Conservation (phyloP, 176 grass and related monocot genomes). For the Guadua angustifolia region DNA sequence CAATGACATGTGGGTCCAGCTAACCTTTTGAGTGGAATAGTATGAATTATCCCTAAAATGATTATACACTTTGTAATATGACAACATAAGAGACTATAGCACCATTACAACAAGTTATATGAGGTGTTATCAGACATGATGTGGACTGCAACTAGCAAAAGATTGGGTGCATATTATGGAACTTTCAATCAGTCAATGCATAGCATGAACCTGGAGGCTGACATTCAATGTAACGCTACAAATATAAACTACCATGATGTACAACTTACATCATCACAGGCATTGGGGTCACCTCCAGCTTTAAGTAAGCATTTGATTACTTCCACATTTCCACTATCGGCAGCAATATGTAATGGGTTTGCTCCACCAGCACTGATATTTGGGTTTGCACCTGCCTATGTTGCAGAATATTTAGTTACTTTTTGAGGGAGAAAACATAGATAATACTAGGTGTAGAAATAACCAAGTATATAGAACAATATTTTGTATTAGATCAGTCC, state of each 20-base stretch:
- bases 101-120: slow-evolving; percentile 1
- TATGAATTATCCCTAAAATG: no score
- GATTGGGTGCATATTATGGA: neutral
- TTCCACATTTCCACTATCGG: slow-evolving; percentile 71
- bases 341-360: slow-evolving; percentile 87
- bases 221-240: neutral
- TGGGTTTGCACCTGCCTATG: slow-evolving; percentile 82
- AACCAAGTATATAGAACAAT: slow-evolving; percentile 8
- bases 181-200: neutral
- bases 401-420: slow-evolving; percentile 32
- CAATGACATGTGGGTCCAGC: no score
- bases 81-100: neutral
- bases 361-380: slow-evolving; percentile 88
- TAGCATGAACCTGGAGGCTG: neutral
- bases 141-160: neutral
- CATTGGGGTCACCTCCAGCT: slow-evolving; percentile 80
- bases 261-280: slow-evolving; percentile 74
- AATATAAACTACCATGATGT: neutral
- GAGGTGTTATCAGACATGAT: neutral
- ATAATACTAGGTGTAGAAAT: neutral
- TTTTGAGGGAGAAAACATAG: neutral
- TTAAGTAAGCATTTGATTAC: slow-evolving; percentile 75
- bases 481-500: neutral
- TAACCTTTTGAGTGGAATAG: no score
- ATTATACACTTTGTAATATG: slow-evolving; percentile 3